Evolutionary conservation across 768 basidiomycete genomes (phyloP).

Genomic region (Amanita rimosa): DNA sequence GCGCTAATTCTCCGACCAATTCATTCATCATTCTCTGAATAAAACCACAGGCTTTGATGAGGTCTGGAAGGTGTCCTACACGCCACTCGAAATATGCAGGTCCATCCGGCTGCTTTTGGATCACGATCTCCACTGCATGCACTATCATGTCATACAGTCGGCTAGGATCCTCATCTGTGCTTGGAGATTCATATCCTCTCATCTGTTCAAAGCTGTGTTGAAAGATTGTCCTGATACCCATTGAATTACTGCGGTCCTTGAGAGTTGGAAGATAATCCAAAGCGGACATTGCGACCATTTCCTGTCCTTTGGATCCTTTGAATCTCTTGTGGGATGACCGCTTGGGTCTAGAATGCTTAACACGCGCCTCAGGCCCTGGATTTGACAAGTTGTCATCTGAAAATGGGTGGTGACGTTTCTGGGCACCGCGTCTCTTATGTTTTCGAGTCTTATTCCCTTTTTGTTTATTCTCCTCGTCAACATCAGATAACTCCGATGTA

Average conservation of each 20-base stretch:
- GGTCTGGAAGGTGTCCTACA: constrained; percentile 13
- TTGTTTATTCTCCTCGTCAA: neutral
- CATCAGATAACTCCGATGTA: neutral
- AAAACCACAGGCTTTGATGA: constrained; percentile 39
- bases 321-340: neutral
- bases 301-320: neutral
- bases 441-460: neutral
- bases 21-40: constrained; percentile 38
- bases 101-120: constrained; percentile 36
- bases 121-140: constrained; percentile 27
- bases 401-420: neutral
- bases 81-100: constrained; percentile 26
- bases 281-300: neutral
- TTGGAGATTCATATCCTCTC: constrained; percentile 19
- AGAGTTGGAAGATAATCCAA: constrained; percentile 3
- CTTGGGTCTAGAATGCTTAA: neutral
- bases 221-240: neutral
- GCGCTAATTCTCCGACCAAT: constrained; percentile 30
- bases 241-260: constrained; percentile 1
- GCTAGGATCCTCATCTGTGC: constrained; percentile 23
- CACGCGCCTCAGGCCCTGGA: neutral
- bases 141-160: constrained; percentile 30
- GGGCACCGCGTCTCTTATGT: neutral
- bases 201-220: constrained; percentile 2
- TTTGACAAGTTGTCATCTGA: neutral